These are phyloP conservation scores for Phaeosphaeriaceae sp. DNA, from an alignment of 2,329 filamentous ascomycete genomes.

Conservation along the genomic window DNA sequence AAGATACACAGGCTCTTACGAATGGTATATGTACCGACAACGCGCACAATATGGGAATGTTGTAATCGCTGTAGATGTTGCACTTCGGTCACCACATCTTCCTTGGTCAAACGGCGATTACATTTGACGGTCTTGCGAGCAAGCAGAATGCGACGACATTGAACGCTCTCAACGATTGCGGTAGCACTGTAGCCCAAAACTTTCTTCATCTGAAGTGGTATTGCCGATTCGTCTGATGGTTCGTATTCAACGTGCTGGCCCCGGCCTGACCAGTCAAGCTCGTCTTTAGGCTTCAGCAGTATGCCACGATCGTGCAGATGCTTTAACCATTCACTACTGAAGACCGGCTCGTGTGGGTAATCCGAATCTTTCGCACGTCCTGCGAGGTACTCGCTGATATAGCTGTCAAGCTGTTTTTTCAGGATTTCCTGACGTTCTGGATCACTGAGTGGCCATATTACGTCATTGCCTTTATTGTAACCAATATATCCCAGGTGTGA, in stretches of 20 bases:
- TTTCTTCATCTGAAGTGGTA: conserved; percentile 2
- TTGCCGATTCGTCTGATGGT: background rate
- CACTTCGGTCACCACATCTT: conserved; percentile 26
- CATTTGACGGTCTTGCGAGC: conserved; percentile 28
- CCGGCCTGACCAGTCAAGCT: conserved; percentile 16
- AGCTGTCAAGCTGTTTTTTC: too few relatives aligned
- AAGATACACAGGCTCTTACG: conserved; percentile 21
- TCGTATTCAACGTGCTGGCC: conserved; percentile 20
- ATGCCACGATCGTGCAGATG: conserved; percentile 3
- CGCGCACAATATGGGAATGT: conserved; percentile 26
- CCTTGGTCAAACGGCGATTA: conserved; percentile 14
- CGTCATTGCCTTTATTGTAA: too few relatives aligned
- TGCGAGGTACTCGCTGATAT: too few relatives aligned
- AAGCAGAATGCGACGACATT: conserved; percentile 21
- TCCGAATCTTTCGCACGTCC: too few relatives aligned
- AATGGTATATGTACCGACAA: conserved; percentile 25
- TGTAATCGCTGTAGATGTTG: conserved; percentile 20
- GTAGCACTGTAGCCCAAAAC: conserved; percentile 9
- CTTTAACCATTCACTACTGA: conserved; percentile 4
- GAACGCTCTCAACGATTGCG: conserved; percentile 26
- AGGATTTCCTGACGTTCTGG: too few relatives aligned
- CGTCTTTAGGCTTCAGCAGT: conserved; percentile 7
- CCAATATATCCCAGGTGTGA: too few relatives aligned
- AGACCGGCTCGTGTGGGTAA: background rate
- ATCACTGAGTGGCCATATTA: too few relatives aligned